These are phyloP conservation scores for Cladophialophora psammophila DNA, from an alignment of 2,329 filamentous ascomycete species.

Conservation along the genomic window DNA sequence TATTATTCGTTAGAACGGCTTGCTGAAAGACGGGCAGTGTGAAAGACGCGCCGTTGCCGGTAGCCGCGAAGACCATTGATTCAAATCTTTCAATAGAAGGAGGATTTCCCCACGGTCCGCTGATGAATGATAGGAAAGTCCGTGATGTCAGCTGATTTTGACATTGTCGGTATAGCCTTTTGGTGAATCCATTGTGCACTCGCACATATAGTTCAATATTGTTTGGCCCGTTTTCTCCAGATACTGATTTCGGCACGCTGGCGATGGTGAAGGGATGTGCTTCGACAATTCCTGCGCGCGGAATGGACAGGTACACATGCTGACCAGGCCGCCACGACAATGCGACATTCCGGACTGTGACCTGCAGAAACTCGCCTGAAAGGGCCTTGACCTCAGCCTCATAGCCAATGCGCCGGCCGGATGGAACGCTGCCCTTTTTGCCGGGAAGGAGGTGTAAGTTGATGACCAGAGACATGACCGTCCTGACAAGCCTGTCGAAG, in stretches of 20 bases:
- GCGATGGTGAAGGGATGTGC: slow-evolving; percentile 71
- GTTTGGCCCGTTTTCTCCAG: slow-evolving; percentile 16
- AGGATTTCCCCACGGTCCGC: slow-evolving; percentile 34
- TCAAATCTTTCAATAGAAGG: slow-evolving; percentile 34
- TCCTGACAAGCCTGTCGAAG: slow-evolving; percentile 33
- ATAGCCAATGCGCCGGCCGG: slow-evolving; percentile 20
- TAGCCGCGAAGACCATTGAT: slow-evolving; percentile 35
- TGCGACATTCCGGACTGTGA: slow-evolving; percentile 27
- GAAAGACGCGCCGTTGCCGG: slow-evolving; percentile 62
- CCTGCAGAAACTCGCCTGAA: slow-evolving; percentile 24
- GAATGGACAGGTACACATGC: slow-evolving; percentile 59
- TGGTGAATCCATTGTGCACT: slow-evolving; percentile 37
- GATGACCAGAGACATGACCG: slow-evolving; percentile 25
- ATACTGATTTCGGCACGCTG: slow-evolving; percentile 40
- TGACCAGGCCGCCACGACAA: slow-evolving; percentile 68
- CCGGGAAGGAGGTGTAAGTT: slow-evolving; percentile 28
- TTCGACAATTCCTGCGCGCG: slow-evolving; percentile 47
- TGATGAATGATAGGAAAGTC: slow-evolving; percentile 29
- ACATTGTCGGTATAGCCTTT: slow-evolving; percentile 30
- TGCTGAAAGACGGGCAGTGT: slow-evolving; percentile 53
- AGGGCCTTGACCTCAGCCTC: slow-evolving; percentile 27
- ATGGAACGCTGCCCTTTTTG: neutral
- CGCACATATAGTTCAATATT: slow-evolving; percentile 34
- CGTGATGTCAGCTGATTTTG: slow-evolving; percentile 9
- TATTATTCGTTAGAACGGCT: slow-evolving; percentile 22